Evolutionary conservation across 2,329 filamentous ascomycete species (phyloP).

Genomic region (Chaetomium sp.): DNA sequence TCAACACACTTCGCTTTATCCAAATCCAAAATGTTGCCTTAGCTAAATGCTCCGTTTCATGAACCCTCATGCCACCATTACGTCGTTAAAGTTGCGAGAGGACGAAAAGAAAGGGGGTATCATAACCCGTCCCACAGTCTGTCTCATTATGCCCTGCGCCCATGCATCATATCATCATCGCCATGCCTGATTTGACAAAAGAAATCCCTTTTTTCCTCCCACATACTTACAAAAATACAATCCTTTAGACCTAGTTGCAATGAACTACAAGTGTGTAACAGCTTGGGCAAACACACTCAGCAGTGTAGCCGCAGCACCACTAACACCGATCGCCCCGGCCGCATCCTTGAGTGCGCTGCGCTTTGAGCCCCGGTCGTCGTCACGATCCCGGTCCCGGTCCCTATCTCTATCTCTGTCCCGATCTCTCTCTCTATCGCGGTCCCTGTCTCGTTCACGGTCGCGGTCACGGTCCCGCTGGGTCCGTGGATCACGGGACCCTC

Average conservation of each 20-base stretch:
- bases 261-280: slow-evolving; percentile 30
- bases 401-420: slow-evolving; percentile 8
- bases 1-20: no score
- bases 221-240: not conserved
- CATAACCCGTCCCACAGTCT: no score
- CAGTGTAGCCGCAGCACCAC: slow-evolving; percentile 53
- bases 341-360: slow-evolving; percentile 48
- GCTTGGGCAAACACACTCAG: slow-evolving; percentile 53
- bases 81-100: no score
- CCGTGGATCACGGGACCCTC: slow-evolving; percentile 5
- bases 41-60: no score
- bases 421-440: slow-evolving; percentile 12
- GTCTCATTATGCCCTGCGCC: no score
- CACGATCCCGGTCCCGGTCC: not conserved
- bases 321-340: slow-evolving; percentile 52
- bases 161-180: no score
- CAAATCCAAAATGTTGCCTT: no score
- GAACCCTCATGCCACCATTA: no score
- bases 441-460: slow-evolving; percentile 12
- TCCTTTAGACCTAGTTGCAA: not conserved
- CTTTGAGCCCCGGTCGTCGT: slow-evolving; percentile 33
- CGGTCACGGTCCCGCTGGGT: slow-evolving; percentile 9
- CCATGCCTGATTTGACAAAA: no score
- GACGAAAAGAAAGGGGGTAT: no score
- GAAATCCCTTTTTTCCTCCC: no score